Base-by-base conservation (phyloP, 352 stramenopile genomes). In the Globisporangium okanoganense region DNA sequence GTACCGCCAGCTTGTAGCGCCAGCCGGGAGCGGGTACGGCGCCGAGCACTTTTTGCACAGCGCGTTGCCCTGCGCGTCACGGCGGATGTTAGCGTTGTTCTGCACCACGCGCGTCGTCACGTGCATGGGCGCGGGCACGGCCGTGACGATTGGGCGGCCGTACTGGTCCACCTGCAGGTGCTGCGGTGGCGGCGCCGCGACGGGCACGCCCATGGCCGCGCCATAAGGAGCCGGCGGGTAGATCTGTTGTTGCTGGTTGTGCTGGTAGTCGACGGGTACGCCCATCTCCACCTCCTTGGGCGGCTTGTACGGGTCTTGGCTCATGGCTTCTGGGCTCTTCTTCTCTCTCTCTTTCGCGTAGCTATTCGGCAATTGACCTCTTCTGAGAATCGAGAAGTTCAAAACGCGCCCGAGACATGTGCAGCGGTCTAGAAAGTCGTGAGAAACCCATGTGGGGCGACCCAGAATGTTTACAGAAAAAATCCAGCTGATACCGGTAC, bases 31-130 rank as follows among this genome's bases (percentile, higher is more conserved):
- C 9, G 81, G 83, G 61, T 92, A 91, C 45, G 83, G 81, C 18
- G 79, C 62, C 14, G 70, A 72, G 69, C 83, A 92, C 56, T 87
- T 86, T 57, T 82, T 85, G 50, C 83, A 92, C 16, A 91, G 68
- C n/a, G 83, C 75, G 57, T 90, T 90, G 40, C 81, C 79, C 50
- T 85, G 73, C 2, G 72, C 75, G 58, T 92, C 79, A 38, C 65
- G 63, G 24, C 56, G 61, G 38, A 74, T 73, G 48, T 74, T 71
- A 13, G 64, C 57, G 40, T 74, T 74, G 56, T 74, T 74, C 20
- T 43, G 18, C 38, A 74, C 48, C 43, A 74, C 47, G 12, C 57
- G 64, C 16, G 65, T 51, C 13, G 40, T 31, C 25, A 61, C 55
- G 22, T 27, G 60, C 10, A 40, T 47, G 9, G 64, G 65, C 22